A percentile compares a stretch with the other conserved stretches of the same genome.
Evolutionary conservation across 2,329 filamentous ascomycete species (phyloP).

Genomic region (Colletotrichum limetticola): DNA sequence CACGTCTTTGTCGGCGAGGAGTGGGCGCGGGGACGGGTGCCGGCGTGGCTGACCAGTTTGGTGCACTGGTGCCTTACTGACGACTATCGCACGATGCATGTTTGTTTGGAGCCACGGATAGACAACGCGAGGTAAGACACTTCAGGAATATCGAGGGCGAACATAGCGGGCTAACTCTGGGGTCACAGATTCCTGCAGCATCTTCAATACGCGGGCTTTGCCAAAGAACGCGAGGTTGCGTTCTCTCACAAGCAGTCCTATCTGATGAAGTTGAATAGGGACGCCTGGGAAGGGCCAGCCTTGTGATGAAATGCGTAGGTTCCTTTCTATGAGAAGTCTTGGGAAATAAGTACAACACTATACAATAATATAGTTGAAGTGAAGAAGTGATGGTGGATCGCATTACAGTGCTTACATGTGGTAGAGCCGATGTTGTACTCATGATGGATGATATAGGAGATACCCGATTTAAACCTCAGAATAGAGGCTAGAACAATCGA

Average conservation of each 20-base stretch:
- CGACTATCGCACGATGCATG: conserved; percentile 82
- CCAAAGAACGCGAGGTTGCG: conserved; percentile 85
- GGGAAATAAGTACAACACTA: background rate
- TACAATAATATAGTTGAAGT: too few species aligned
- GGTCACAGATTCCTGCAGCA: conserved; percentile 59
- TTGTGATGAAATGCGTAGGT: conserved; percentile 50
- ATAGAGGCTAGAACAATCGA: background rate
- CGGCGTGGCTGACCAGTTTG: conserved; percentile 83
- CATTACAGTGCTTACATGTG: background rate
- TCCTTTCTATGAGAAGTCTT: background rate
- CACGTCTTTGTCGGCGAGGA: conserved; percentile 93
- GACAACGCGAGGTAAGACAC: conserved; percentile 76
- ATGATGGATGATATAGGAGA: background rate
- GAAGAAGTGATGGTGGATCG: background rate
- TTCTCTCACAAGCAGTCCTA: conserved; percentile 95
- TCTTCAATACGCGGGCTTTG: conserved; percentile 80
- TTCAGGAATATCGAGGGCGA: too few species aligned
- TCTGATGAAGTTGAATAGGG: conserved; percentile 81
- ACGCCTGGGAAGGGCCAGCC: conserved; percentile 80
- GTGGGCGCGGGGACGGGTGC: conserved; percentile 86
- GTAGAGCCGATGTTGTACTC: background rate
- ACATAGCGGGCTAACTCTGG: background rate
- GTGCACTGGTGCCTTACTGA: conserved; percentile 87
- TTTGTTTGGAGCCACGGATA: conserved; percentile 89
- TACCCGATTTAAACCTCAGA: background rate